phyloP scores from a whole-genome alignment of 2,329 filamentous ascomycete genomes.

The Xylaria sp. region DNA sequence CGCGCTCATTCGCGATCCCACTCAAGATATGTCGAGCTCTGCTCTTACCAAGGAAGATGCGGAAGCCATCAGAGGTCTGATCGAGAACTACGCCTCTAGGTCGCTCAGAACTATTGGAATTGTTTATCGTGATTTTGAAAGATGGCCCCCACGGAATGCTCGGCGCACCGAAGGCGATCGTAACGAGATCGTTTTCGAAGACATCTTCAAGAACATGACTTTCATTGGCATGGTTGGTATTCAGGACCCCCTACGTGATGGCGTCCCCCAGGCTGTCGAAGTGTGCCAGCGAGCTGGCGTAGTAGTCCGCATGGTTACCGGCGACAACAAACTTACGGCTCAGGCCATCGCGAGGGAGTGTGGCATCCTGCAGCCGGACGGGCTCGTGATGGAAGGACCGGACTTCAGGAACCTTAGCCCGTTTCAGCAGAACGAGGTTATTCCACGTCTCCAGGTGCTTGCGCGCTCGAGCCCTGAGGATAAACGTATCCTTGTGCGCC shows the following conservation, averaged over 20 bases:
- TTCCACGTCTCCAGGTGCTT: slow-evolving; percentile 71
- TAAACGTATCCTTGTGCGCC: slow-evolving; percentile 72
- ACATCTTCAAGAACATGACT: slow-evolving; percentile 68
- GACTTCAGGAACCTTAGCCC: slow-evolving; percentile 73
- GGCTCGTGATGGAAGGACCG: slow-evolving; percentile 76
- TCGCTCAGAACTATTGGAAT: slow-evolving; percentile 86
- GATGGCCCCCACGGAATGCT: slow-evolving; percentile 75
- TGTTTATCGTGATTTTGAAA: slow-evolving; percentile 80
- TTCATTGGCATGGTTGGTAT: slow-evolving; percentile 76
- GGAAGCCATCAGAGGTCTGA: slow-evolving; percentile 64
- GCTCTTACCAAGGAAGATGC: slow-evolving; percentile 56
- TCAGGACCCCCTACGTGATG: slow-evolving; percentile 76
- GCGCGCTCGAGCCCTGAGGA: slow-evolving; percentile 77
- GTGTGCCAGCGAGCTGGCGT: slow-evolving; percentile 77
- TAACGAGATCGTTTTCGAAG: slow-evolving; percentile 66
- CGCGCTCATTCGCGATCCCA: slow-evolving; percentile 53
- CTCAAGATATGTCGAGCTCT: slow-evolving; percentile 45
- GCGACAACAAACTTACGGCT: slow-evolving; percentile 79
- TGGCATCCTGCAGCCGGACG: slow-evolving; percentile 70
- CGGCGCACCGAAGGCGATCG: slow-evolving; percentile 58
- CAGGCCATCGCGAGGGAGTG: slow-evolving; percentile 79
- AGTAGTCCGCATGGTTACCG: slow-evolving; percentile 82
- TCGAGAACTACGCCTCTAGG: slow-evolving; percentile 75
- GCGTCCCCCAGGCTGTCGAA: slow-evolving; percentile 72
- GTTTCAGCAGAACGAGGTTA: slow-evolving; percentile 66